These are phyloP conservation scores for Plantago elongata DNA, from an alignment of 257 asterid genomes.

Conservation along the genomic window DNA sequence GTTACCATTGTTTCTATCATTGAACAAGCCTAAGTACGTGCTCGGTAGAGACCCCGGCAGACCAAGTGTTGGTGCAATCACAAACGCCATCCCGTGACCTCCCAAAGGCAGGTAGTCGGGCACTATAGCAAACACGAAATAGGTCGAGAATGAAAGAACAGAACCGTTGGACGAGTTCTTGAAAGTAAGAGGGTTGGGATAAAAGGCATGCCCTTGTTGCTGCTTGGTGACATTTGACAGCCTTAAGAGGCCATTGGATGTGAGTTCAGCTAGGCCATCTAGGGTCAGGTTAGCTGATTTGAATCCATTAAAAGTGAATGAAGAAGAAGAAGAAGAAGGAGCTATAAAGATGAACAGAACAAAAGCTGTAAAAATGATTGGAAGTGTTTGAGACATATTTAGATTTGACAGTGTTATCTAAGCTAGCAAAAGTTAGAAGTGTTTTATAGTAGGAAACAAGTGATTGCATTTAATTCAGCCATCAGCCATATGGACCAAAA, in stretches of 20 bases:
- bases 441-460: slow-evolving; percentile 1
- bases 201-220: slow-evolving; percentile 48
- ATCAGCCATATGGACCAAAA: slow-evolving; percentile 16
- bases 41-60: slow-evolving; percentile 33
- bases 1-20: slow-evolving; percentile 40
- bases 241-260: slow-evolving; percentile 36
- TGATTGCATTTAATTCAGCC: slow-evolving; percentile 1
- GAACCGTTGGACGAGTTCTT: slow-evolving; percentile 33
- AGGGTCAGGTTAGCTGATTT: slow-evolving; percentile 33
- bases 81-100: slow-evolving; percentile 58
- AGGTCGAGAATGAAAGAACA: slow-evolving; percentile 46
- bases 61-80: slow-evolving; percentile 43
- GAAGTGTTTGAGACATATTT: slow-evolving; percentile 27
- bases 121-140: slow-evolving; percentile 49
- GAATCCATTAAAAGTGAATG: slow-evolving; percentile 52
- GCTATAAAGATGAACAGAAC: slow-evolving; percentile 6
- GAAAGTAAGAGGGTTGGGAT: slow-evolving; percentile 39
- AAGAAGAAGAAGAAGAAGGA: slow-evolving; percentile 18
- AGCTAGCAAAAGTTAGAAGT: not conserved
- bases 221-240: slow-evolving; percentile 41
- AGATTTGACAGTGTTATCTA: not conserved
- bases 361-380: slow-evolving; percentile 9
- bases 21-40: slow-evolving; percentile 54
- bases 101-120: slow-evolving; percentile 35
- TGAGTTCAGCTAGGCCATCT: slow-evolving; percentile 50